Evolutionary conservation across 352 stramenopile genomes (phyloP), one percentile per base, ranked within the genome.

Genomic region (Phytophthora aleatoria): DNA sequence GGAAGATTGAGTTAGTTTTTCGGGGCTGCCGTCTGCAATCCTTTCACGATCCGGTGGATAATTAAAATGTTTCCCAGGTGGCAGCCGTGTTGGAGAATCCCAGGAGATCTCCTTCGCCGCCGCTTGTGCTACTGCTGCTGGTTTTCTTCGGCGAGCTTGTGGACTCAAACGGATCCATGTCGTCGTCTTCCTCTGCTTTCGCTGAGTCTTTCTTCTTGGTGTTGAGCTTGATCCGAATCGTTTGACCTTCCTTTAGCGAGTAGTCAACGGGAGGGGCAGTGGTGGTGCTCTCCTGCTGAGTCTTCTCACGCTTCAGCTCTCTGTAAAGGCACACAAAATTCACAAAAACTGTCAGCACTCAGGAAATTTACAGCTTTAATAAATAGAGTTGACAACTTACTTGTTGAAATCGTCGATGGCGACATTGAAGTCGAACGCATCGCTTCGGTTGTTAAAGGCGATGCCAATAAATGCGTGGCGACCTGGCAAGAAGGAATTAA

Each of bases 381-480:
- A 20, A 20, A 20, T 20, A 20, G 12, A 20, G 13, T 42, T 10
- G 51, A 60, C n/a, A 42, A 70, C 71, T 26, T 59, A 87, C 79
- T 94, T 90, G 67, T 73, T 82, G 59, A 90, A 83, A 77, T 98
- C 91, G 56, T 97, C 90, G 20, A 98, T 83, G 6, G 90, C 88
- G 10, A 95, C 93, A 62, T 98, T 98, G 67, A 98, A 98, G 75
- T 98, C 93, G 77, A 98, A 98, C 1, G 93, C 91, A 71, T 98
- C 90, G 69, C 95, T 97, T 39, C 93, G 81, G 64, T 98, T 94
- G 72, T 97, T 95, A 58, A 98, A 98, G 4, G 91, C 93, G 59
- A 98, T 85, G 15, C 93, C 93, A 54, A 98, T 95, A 72, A 97
- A 98, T 69, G 95, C 94, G 71, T 97, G 90, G 28, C 89, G 72